Percentiles rank a stretch among this genome's conserved stretches.
phyloP scores from a whole-genome alignment of 306 rosid species.

The Cucumis cinereus region DNA sequence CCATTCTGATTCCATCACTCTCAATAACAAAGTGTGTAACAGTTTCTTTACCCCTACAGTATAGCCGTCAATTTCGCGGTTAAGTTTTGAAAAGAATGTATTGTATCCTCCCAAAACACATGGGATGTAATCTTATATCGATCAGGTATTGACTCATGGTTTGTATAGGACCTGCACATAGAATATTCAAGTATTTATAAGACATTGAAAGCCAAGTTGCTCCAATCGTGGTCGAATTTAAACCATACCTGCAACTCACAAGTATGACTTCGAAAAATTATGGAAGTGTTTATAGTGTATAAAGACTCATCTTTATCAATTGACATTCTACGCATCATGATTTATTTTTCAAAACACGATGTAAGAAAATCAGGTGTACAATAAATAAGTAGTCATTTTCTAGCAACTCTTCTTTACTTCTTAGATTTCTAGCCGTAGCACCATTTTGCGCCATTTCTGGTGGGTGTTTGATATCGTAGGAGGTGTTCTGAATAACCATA shows the following conservation, averaged over 20 bases:
- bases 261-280: neutral
- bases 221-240: neutral
- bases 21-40: neutral
- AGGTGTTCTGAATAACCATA: neutral
- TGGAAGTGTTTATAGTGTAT: neutral
- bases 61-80: neutral
- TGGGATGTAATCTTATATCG: neutral
- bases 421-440: neutral
- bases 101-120: neutral
- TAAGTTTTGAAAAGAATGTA: neutral
- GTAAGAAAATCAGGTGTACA: too few species aligned
- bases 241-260: neutral
- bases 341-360: neutral
- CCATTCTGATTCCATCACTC: neutral
- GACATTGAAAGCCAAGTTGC: neutral
- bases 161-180: conserved; percentile 1
- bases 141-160: neutral
- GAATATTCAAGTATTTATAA: neutral
- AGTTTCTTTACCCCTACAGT: neutral
- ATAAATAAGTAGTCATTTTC: neutral
- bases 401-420: neutral
- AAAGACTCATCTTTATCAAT: neutral
- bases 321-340: neutral
- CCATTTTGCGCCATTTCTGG: neutral
- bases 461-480: neutral